Percentiles rank a stretch among this genome's conserved stretches.
Conservation (phyloP, 768 basidiomycete genomes). For the Trametes sanguinea region DNA sequence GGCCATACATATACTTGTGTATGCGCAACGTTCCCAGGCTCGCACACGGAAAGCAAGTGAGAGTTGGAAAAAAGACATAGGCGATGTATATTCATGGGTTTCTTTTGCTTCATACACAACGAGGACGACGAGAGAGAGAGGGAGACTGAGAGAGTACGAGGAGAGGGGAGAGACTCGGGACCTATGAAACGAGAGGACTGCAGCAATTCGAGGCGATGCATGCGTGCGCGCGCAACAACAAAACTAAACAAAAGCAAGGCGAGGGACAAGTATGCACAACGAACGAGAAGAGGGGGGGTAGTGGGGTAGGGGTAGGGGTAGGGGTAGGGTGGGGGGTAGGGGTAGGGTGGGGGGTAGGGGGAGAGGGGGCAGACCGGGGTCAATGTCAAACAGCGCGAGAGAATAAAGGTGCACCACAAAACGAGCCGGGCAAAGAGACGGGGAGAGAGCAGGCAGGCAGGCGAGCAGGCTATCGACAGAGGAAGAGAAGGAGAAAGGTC, state of each 20-base stretch:
- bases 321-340: slow-evolving; percentile 19
- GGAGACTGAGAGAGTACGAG: background rate
- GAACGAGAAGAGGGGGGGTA: slow-evolving; percentile 27
- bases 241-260: slow-evolving; percentile 13
- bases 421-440: slow-evolving; percentile 2
- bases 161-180: background rate
- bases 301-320: slow-evolving; percentile 22
- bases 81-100: slow-evolving; percentile 11
- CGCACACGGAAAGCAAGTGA: too few relatives aligned
- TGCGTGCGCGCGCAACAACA: slow-evolving; percentile 4
- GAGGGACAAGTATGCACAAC: slow-evolving; percentile 22
- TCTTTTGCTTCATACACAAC: slow-evolving; percentile 22
- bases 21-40: too few relatives aligned
- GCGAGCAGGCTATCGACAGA: slow-evolving; percentile 4
- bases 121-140: slow-evolving; percentile 8
- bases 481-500: slow-evolving; percentile 10
- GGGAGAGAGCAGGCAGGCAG: background rate
- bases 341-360: slow-evolving; percentile 1
- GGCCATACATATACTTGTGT: too few relatives aligned
- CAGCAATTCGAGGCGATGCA: slow-evolving; percentile 4
- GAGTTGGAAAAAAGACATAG: slow-evolving; percentile 3
- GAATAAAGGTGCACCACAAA: slow-evolving; percentile 4
- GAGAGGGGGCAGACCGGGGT: slow-evolving; percentile 6
- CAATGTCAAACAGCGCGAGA: slow-evolving; percentile 16
- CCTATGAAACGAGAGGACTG: background rate